These are phyloP conservation scores for Fusarium odoratissimum DNA, from an alignment of 2,329 filamentous ascomycete species.

Conservation along the genomic window DNA sequence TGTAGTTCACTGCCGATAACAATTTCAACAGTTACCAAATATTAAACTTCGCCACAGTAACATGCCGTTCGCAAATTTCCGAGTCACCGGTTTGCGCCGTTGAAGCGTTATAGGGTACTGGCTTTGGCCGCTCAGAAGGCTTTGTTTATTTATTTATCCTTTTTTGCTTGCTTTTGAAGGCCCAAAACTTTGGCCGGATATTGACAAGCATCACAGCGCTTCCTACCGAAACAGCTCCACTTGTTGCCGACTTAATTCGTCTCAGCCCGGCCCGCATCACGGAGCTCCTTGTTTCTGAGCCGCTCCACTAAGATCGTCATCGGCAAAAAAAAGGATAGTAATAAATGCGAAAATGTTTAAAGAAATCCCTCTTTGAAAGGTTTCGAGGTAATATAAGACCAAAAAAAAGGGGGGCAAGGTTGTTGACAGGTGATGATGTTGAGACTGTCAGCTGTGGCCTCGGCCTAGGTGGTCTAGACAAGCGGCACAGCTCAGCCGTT, in stretches of 20 bases:
- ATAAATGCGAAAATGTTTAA: constrained; percentile 4
- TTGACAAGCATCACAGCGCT: constrained; percentile 17
- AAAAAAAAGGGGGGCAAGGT: background rate
- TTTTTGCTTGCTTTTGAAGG: constrained; percentile 4
- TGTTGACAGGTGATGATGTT: constrained; percentile 11
- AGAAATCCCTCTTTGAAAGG: background rate
- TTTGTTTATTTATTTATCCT: constrained; percentile 16
- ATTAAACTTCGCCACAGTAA: constrained; percentile 7
- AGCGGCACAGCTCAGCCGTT: constrained; percentile 32
- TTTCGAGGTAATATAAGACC: background rate
- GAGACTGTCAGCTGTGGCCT: constrained; percentile 16
- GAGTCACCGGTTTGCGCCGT: background rate
- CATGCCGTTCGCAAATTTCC: constrained; percentile 13
- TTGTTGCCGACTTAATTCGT: constrained; percentile 34
- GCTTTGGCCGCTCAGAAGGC: background rate
- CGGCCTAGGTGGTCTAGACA: constrained; percentile 22
- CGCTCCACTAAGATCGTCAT: constrained; percentile 24
- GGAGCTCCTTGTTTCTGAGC: constrained; percentile 24
- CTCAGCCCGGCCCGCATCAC: constrained; percentile 26
- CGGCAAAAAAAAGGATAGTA: background rate
- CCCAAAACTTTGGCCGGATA: constrained; percentile 13
- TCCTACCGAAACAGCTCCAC: constrained; percentile 31
- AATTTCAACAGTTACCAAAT: background rate
- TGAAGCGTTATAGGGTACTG: background rate
- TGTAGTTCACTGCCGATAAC: background rate